Evolutionary conservation across 2,329 filamentous ascomycete species (phyloP), one percentile per base, ranked within the genome.

Genomic region (Pestalotiopsis fici): DNA sequence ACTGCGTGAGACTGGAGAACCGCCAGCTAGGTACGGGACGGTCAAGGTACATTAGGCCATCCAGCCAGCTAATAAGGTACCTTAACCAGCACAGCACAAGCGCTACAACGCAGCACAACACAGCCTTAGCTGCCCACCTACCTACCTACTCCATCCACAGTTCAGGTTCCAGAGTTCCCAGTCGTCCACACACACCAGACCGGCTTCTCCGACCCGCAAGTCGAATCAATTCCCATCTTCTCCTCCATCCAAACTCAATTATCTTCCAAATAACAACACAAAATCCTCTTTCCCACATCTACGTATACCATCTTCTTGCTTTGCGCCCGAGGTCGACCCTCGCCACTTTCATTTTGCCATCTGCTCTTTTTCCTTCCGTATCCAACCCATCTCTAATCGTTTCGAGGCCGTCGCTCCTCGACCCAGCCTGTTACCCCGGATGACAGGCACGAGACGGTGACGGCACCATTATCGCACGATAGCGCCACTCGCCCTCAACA

Each of bases 361-460:
- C 59, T 37, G 15, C n/a, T 63, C 43, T 43, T 31, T 28, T 57
- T 66, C 27, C 47, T 28, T 64, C 37, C 27, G 3, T 28, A 13
- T 57, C 23, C 59, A 27, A 31, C 28, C 27, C 25, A 50, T 21
- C 31, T 50, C 27, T 50, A 27, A 35, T 31, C 54, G 27, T 25
- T n/a, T 66, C 65, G 64, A 54, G 65, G 67, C 50, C 60, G 39
- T 62, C 59, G 28, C 47, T 63, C 65, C 65, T 64, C 60, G 61
- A 66, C 35, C 31, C 18, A 28, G 31, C 60, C 61, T 61, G 54
- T 27, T 23, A 25, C 64, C 60, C 65, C 67, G 65, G 59, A 68
- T 68, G 67, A 66, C 56, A 56, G 67, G 59, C 61, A 56, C 65
- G 43, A 39, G 60, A 65, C 67, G 67, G 65, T 68, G 61, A 68